phyloP scores from a whole-genome alignment of 1,284 basidiomycete genomes.

The Inonotus hispidus region DNA sequence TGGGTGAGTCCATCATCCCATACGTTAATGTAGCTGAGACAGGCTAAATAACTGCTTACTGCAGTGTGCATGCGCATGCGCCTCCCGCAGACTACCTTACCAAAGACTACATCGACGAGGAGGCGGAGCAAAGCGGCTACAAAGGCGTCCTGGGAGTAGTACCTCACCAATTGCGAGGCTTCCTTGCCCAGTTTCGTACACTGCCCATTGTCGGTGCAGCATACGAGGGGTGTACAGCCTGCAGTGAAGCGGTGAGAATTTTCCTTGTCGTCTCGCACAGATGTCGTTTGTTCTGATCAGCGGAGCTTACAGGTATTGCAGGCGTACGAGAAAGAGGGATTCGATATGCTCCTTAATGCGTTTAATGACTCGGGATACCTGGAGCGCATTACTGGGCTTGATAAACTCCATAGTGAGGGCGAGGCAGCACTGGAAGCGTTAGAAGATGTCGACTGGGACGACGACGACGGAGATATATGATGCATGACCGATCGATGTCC shows the following conservation, averaged over 20 bases:
- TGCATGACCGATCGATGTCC: too few species aligned
- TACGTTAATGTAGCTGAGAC: background rate
- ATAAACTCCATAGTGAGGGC: constrained; percentile 77
- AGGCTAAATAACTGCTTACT: background rate
- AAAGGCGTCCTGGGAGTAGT: constrained; percentile 76
- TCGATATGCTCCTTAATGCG: constrained; percentile 73
- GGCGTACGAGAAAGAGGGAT: constrained; percentile 73
- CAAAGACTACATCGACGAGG: constrained; percentile 26
- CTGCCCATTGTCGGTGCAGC: constrained; percentile 82
- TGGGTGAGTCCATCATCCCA: constrained; percentile 48
- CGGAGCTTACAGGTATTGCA: constrained; percentile 52
- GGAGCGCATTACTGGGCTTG: constrained; percentile 81
- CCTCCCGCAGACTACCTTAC: constrained; percentile 40
- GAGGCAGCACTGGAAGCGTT: constrained; percentile 70
- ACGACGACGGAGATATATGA: constrained; percentile 20
- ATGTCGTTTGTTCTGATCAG: background rate
- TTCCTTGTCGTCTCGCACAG: background rate
- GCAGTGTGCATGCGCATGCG: constrained; percentile 61
- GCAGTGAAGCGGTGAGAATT: constrained; percentile 65
- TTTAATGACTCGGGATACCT: constrained; percentile 85
- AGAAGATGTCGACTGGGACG: constrained; percentile 73
- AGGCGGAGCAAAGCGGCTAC: constrained; percentile 29
- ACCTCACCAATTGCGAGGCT: constrained; percentile 93
- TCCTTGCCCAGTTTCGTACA: constrained; percentile 81
- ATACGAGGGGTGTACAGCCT: constrained; percentile 88